Percentiles rank a stretch among this genome's conserved stretches.
Conservation (phyloP, 2,329 filamentous ascomycete genomes). For the Chrysosporium keratinophilum region DNA sequence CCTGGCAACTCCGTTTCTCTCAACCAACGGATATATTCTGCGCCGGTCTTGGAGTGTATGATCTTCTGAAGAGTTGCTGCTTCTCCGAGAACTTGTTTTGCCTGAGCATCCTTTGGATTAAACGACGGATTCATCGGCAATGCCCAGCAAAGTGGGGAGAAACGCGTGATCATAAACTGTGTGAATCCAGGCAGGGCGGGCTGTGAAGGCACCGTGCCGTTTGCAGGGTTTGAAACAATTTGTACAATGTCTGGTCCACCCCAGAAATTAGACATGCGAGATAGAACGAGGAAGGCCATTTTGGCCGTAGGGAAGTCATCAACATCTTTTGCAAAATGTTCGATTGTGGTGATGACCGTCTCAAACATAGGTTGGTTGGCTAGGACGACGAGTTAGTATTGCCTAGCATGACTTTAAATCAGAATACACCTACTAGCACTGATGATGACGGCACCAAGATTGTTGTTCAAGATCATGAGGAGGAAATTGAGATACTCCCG, state of each 20-base stretch:
- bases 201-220: slow-evolving; percentile 33
- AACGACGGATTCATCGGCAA: slow-evolving; percentile 70
- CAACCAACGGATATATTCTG: slow-evolving; percentile 56
- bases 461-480: slow-evolving; percentile 79
- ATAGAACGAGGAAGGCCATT: slow-evolving; percentile 72
- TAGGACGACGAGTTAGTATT: slow-evolving; percentile 16
- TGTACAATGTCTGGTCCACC: slow-evolving; percentile 66
- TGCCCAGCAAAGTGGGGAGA: slow-evolving; percentile 84
- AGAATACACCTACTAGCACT: slow-evolving; percentile 51
- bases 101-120: slow-evolving; percentile 76
- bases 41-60: slow-evolving; percentile 82
- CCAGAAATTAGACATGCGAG: slow-evolving; percentile 78
- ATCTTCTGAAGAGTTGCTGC: slow-evolving; percentile 77
- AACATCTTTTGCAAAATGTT: slow-evolving; percentile 70
- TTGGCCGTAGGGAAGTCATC: slow-evolving; percentile 55
- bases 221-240: slow-evolving; percentile 25
- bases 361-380: slow-evolving; percentile 87
- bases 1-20: slow-evolving; percentile 37
- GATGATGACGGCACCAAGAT: slow-evolving; percentile 77
- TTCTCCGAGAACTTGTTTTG: slow-evolving; percentile 76
- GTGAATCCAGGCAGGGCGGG: slow-evolving; percentile 72
- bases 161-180: slow-evolving; percentile 75
- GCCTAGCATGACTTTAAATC: not conserved
- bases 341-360: slow-evolving; percentile 71
- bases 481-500: slow-evolving; percentile 94